Conservation (phyloP, 176 grass and related monocot genomes). For the Oryza officinalis region DNA sequence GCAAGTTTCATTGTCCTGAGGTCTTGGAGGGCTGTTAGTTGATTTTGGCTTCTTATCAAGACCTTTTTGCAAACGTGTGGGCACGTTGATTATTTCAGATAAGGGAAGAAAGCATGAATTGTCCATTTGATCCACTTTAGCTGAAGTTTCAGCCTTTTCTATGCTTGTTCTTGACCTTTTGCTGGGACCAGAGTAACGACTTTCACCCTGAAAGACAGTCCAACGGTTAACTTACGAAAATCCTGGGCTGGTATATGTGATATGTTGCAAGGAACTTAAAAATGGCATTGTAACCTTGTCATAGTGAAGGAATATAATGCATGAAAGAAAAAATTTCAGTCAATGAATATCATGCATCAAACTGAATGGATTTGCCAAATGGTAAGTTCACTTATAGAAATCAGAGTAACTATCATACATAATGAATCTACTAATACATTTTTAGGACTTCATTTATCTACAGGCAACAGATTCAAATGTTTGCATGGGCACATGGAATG, state of each 20-base stretch:
- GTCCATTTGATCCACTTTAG: conserved; percentile 45
- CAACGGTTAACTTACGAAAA: conserved; percentile 21
- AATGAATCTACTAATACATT: conserved; percentile 5
- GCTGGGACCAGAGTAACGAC: conserved; percentile 23
- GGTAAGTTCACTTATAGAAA: background rate
- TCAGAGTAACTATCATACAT: conserved; percentile 1
- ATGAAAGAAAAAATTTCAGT: background rate
- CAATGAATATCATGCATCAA: background rate
- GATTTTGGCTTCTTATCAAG: conserved; percentile 45
- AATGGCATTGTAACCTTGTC: background rate
- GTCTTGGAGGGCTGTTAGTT: conserved; percentile 14
- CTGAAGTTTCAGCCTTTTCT: conserved; percentile 38
- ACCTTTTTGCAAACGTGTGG: conserved; percentile 43
- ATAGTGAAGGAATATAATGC: background rate
- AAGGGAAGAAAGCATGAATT: conserved; percentile 52
- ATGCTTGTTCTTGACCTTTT: conserved; percentile 28
- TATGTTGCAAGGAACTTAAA: background rate
- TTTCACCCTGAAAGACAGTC: conserved; percentile 42
- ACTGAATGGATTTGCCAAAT: background rate
- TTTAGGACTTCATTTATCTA: background rate
- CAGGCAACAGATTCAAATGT: background rate
- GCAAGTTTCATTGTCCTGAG: conserved; percentile 12
- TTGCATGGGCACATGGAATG: conserved; percentile 21
- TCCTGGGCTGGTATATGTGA: background rate
- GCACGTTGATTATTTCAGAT: conserved; percentile 59